These are phyloP conservation scores for Trichoderma polysporum DNA, from an alignment of 2,329 filamentous ascomycete genomes.

Conservation along the genomic window DNA sequence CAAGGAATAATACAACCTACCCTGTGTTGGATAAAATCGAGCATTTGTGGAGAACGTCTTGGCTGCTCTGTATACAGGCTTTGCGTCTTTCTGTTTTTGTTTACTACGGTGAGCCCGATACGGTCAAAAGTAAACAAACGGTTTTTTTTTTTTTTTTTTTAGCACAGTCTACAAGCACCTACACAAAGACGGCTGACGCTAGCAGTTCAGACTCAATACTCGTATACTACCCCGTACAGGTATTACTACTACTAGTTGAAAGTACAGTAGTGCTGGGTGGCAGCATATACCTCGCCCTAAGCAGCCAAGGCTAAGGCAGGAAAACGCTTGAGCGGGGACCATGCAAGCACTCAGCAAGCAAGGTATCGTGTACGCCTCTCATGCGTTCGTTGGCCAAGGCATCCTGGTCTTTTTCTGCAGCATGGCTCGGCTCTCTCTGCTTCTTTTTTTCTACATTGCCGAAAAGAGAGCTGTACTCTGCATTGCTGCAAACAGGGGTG, in stretches of 20 bases:
- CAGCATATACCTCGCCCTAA: not conserved
- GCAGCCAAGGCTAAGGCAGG: constrained; percentile 5
- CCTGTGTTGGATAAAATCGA: no score
- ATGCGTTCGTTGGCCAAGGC: constrained; percentile 16
- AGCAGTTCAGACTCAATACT: constrained; percentile 2
- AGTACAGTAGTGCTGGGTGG: not conserved
- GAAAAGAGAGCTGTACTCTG: not conserved
- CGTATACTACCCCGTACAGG: no score
- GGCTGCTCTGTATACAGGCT: not conserved
- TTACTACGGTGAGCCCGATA: constrained; percentile 11
- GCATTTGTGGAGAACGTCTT: not conserved
- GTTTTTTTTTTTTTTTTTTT: no score
- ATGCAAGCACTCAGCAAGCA: constrained; percentile 21
- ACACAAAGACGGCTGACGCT: not conserved
- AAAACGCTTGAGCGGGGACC: constrained; percentile 24
- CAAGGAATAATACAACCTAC: no score
- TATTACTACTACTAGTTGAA: no score
- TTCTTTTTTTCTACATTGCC: not conserved
- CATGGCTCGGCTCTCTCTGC: not conserved
- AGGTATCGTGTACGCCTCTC: constrained; percentile 19
- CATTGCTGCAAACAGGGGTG: not conserved
- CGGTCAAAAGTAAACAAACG: constrained; percentile 17
- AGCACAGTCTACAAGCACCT: no score
- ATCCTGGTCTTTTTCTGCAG: constrained; percentile 3
- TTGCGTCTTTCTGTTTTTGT: not conserved